These are phyloP conservation scores for Setaria viridis DNA, from an alignment of 202 grass and related monocot species.

Conservation along the genomic window DNA sequence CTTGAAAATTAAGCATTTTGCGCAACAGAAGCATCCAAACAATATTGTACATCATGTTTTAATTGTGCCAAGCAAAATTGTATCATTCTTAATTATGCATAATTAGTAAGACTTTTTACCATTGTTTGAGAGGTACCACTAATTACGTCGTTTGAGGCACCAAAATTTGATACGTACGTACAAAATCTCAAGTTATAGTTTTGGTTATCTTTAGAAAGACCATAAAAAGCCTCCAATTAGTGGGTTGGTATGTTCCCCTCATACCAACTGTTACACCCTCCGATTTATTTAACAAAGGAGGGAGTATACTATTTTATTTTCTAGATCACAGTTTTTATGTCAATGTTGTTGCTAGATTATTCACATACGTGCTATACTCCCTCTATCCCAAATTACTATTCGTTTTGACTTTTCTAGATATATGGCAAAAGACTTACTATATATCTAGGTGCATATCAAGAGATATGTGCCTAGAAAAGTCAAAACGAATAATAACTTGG, in stretches of 20 bases:
- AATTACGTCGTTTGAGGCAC: neutral
- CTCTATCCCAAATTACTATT: too few species aligned
- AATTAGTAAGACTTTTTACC: neutral
- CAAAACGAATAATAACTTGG: too few species aligned
- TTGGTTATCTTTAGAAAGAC: too few species aligned
- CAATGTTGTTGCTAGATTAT: neutral
- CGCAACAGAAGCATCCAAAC: slow-evolving; percentile 15
- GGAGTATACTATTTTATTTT: neutral
- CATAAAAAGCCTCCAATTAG: neutral
- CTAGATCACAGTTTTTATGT: neutral
- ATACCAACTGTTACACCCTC: neutral
- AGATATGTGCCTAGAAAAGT: too few species aligned
- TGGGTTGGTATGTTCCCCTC: neutral
- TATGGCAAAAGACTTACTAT: too few species aligned
- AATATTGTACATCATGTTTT: neutral
- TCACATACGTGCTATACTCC: neutral
- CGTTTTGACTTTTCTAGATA: too few species aligned
- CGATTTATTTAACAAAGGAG: neutral
- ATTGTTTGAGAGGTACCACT: neutral
- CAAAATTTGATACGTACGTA: neutral
- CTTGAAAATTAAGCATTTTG: slow-evolving; percentile 14
- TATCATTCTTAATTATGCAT: neutral
- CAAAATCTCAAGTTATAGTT: neutral
- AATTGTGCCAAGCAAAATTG: neutral
- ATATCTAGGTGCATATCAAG: too few species aligned